Evolutionary conservation across 345 rosid genomes (phyloP), one percentile per base, ranked within the genome.

Genomic region (Populus alba): DNA sequence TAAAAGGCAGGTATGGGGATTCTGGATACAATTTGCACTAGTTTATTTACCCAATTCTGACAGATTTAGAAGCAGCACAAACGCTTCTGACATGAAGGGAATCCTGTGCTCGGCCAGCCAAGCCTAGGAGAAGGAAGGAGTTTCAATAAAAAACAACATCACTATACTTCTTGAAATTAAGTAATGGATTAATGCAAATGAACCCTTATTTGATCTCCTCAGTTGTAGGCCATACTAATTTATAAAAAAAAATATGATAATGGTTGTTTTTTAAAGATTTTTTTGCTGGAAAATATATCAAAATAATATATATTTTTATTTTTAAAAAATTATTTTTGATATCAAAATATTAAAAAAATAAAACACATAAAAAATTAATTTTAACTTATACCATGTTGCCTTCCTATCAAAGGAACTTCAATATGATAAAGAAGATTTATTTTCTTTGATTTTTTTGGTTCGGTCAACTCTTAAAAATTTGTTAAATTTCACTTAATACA

Each of bases 281-380:
- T 39, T 39, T 39, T 1, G 0, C 0, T 39, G 0, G 1, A 0
- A 38, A 6, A 7, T 38, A 7, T 0, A 38, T 39, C 0, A 39
- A 1, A 39, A 39, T 39, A 39, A 33, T 33, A 33, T 33, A 33
- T 33, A 0, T 33, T 39, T 39, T 10, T 2, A 0, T 41, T 10
- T 9, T 0, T 2, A 2, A 8, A 39, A 8, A 10, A 41, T 10
- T 0, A 41, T 0, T 41, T 41, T 0, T 8, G 0, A 41, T 0
- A 9, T 2, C 10, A 0, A 41, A 41, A 41, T 0, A 10, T 41
- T 10, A 41, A 41, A 41, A 39, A 41, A 31, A 31, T n/a, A n/a
- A n/a, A n/a, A 33, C 5, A 3, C 4, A 33, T 4, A 4, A 33
- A 0, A 3, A 33, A 33, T 33, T 4, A 33, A 33, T 33, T 33